These are phyloP conservation scores for Noccaea caerulescens DNA, from an alignment of 345 rosid genomes.

Conservation along the genomic window DNA sequence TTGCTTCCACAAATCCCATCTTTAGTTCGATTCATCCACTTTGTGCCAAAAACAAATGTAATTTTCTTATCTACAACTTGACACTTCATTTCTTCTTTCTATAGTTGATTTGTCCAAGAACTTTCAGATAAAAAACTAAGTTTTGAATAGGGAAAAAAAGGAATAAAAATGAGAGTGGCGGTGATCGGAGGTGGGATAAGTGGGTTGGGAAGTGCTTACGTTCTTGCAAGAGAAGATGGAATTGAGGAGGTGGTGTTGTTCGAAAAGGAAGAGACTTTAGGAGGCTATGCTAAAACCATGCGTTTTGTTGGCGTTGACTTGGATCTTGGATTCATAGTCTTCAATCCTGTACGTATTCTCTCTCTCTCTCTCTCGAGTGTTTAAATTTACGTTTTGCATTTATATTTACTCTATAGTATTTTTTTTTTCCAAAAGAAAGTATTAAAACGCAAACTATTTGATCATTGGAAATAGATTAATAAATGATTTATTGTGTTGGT, in stretches of 20 bases:
- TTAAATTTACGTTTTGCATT: too few relatives aligned
- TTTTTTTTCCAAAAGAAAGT: too few relatives aligned
- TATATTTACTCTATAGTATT: too few relatives aligned
- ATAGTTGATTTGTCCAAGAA: not conserved
- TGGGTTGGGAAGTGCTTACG: constrained; percentile 63
- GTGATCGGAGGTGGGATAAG: constrained; percentile 77
- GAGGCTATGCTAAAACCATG: constrained; percentile 76
- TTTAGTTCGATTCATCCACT: not conserved
- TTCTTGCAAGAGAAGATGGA: constrained; percentile 49
- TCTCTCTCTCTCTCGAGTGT: not conserved
- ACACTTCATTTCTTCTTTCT: not conserved
- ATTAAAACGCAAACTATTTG: too few relatives aligned
- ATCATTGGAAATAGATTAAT: too few relatives aligned
- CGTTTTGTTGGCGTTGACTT: constrained; percentile 55
- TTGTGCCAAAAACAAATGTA: not conserved
- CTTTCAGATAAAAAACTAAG: not conserved
- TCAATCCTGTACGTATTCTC: constrained; percentile 52
- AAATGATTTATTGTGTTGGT: too few relatives aligned
- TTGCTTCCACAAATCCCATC: not conserved
- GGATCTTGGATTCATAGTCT: constrained; percentile 79
- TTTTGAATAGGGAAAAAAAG: not conserved
- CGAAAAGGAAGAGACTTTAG: constrained; percentile 65
- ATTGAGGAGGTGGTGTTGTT: constrained; percentile 56
- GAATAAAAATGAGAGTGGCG: constrained; percentile 53
- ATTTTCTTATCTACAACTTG: not conserved